Conservation (phyloP, 148 eudicot species). For the Fagopyrum esculentum region DNA sequence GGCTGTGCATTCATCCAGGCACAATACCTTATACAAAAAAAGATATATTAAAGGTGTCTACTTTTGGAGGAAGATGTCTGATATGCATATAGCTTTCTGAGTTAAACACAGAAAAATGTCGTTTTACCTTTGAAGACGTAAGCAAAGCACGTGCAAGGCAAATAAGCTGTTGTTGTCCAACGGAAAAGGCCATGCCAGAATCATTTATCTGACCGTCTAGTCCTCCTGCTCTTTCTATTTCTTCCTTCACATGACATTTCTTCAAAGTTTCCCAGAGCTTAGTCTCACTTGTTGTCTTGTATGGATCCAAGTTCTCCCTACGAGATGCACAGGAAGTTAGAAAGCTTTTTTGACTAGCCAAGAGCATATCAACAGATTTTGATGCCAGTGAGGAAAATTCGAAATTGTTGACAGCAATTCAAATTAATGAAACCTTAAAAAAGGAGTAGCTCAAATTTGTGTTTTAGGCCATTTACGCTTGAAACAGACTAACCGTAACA, state of each 20-base stretch:
- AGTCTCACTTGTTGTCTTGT: constrained; percentile 36
- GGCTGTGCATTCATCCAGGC: constrained; percentile 98
- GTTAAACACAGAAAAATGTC: not conserved
- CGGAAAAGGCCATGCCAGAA: constrained; percentile 71
- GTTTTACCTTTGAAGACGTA: constrained; percentile 70
- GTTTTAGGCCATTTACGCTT: not conserved
- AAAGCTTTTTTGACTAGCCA: not conserved
- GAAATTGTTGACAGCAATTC: not conserved
- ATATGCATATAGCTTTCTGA: not conserved
- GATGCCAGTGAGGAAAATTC: not conserved
- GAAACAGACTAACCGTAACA: not conserved
- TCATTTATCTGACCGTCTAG: constrained; percentile 61
- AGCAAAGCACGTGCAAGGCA: constrained; percentile 98
- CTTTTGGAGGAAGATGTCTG: not conserved
- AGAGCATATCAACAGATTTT: not conserved
- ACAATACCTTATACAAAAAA: constrained; percentile 53
- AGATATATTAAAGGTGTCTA: not conserved
- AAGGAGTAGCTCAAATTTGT: not conserved
- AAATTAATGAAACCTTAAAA: not conserved
- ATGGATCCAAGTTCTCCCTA: constrained; percentile 91
- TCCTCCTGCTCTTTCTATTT: constrained; percentile 69
- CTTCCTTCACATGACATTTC: constrained; percentile 75
- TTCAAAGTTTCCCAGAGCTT: constrained; percentile 69
- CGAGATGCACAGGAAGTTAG: constrained; percentile 1
- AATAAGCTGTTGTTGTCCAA: constrained; percentile 86